Conservation (phyloP, 345 rosid genomes). For the Balakata baccata region DNA sequence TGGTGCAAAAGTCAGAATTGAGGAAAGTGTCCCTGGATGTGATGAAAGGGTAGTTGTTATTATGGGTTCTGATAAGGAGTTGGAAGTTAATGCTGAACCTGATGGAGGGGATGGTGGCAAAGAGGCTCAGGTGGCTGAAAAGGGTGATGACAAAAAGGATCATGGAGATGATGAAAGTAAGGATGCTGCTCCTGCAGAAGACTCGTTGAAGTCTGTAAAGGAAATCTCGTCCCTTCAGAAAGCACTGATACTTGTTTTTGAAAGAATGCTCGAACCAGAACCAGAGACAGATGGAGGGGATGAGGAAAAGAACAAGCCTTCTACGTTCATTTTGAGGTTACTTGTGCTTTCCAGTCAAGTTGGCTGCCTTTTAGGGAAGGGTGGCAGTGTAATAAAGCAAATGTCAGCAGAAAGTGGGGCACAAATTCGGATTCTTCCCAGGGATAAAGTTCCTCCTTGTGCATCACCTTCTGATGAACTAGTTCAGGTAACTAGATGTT, state of each 20-base stretch:
- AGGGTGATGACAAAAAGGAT: constrained; percentile 27
- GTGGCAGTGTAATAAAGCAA: constrained; percentile 60
- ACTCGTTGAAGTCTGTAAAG: constrained; percentile 24
- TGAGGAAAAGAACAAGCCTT: constrained; percentile 33
- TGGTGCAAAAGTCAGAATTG: constrained; percentile 47
- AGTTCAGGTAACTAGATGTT: constrained; percentile 47
- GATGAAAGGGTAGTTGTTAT: constrained; percentile 57
- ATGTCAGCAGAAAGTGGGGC: constrained; percentile 63
- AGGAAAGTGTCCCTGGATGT: constrained; percentile 52
- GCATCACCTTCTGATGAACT: constrained; percentile 54
- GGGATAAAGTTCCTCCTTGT: constrained; percentile 58
- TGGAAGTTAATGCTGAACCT: constrained; percentile 23
- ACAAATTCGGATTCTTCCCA: constrained; percentile 58
- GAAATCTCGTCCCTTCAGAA: constrained; percentile 45
- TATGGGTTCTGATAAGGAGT: constrained; percentile 28
- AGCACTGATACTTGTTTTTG: constrained; percentile 55
- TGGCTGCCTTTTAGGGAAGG: constrained; percentile 64
- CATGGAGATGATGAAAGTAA: constrained; percentile 24
- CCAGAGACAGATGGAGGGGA: constrained; percentile 32
- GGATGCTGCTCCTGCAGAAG: constrained; percentile 32
- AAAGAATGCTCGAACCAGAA: constrained; percentile 49
- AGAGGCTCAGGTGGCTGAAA: constrained; percentile 22
- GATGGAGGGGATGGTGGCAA: constrained; percentile 17
- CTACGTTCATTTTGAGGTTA: constrained; percentile 43
- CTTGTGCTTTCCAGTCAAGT: constrained; percentile 59